Conservation (phyloP, 768 basidiomycete species). For the Lanmaoa rubissima region DNA sequence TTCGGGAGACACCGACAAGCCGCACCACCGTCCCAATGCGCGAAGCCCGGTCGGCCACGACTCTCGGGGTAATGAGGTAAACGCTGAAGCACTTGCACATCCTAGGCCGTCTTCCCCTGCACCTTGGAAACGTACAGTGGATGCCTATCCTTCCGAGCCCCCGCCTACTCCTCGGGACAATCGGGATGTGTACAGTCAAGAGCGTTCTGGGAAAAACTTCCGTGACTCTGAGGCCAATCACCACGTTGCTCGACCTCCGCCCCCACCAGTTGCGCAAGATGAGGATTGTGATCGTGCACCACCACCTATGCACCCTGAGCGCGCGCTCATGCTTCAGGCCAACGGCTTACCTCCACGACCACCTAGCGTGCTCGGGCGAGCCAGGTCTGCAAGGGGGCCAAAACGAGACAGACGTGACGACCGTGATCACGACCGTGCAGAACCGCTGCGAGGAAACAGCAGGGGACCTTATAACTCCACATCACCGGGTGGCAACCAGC, state of each 20-base stretch:
- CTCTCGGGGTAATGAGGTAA: not conserved
- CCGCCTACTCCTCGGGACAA: constrained; percentile 8
- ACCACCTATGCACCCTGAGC: constrained; percentile 31
- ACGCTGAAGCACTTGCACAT: constrained; percentile 1
- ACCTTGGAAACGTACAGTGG: constrained; percentile 7
- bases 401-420: constrained; percentile 25
- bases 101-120: constrained; percentile 7
- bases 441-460: constrained; percentile 17
- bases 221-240: constrained; percentile 10
- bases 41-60: not conserved
- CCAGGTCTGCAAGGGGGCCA: constrained; percentile 13
- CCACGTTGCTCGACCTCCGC: constrained; percentile 2
- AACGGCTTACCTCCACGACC: constrained; percentile 32
- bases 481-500: constrained; percentile 17
- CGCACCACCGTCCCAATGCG: not conserved
- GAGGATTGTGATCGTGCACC: constrained; percentile 11
- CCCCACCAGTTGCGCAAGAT: not conserved
- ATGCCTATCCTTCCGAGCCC: constrained; percentile 8
- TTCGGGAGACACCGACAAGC: constrained; percentile 8
- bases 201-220: constrained; percentile 6
- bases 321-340: constrained; percentile 29
- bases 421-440: constrained; percentile 19
- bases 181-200: constrained; percentile 6
- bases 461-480: constrained; percentile 1
- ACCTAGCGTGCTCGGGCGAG: constrained; percentile 11